Base-by-base conservation (phyloP, 805 yeast genomes). In the Alloascoidea hylecoeti region DNA sequence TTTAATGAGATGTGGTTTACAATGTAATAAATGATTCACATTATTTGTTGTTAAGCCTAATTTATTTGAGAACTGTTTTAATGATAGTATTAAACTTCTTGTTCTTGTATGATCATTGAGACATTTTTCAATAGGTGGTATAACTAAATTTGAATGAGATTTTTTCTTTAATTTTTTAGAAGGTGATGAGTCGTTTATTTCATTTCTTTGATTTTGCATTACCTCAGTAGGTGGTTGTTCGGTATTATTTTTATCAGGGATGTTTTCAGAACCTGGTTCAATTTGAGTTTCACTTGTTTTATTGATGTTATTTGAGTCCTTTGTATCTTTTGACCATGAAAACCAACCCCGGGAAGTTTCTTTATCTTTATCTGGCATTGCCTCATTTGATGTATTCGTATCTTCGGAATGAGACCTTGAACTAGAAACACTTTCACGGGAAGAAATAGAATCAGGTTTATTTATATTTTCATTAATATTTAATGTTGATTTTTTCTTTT, bases 1-100 rank as follows among this genome's bases (percentile, higher is more conserved):
- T 41, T 71, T 70, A 28, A 72, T 41, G 4, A 36, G 39, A 1
- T 41, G 35, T 1, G 56, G 53, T 14, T 42, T 13, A 2, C 44
- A 37, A 5, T 55, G 44, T 33, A 41, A 55, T 44, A 50, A 51
- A 40, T 38, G 62, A 56, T 44, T 58, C 60, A 15, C 57, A 41
- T 0, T 61, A 5, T 34, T 5, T 5, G 5, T 18, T 12, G 12
- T 44, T 33, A 15, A 55, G 53, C 43, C 57, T 36, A 16, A 14
- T 14, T 34, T 17, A 12, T 16, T 18, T 16, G 14, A 23, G n/a
- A 23, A 23, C 36, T 34, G 36, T 12, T 12, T 17, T 12, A 9
- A 18, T 5, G 17, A 34, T 34, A 16, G 36, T 18, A 18, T 9
- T 6, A 9, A 16, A 14, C 15, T 34, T 16, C 32, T 16, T 12